Evolutionary conservation across 495 filamentous ascomycete genomes (phyloP).

Genomic region (Symbiotaphrina buchneri): DNA sequence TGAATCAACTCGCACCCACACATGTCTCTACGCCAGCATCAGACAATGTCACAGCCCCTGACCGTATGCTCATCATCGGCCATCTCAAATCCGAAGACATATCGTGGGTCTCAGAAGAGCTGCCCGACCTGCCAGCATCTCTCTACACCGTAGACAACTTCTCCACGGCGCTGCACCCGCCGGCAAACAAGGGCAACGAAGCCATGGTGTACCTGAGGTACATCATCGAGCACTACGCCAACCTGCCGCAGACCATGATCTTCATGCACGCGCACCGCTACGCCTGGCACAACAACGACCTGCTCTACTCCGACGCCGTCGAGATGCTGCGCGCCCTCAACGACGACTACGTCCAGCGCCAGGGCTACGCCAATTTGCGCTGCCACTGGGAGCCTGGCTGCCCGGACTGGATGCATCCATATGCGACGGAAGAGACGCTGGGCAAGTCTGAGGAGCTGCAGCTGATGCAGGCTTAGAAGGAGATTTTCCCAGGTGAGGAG

Average conservation of each 20-base stretch:
- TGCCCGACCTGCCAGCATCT: slow-evolving; percentile 33
- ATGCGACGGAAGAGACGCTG: slow-evolving; percentile 20
- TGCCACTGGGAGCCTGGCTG: slow-evolving; percentile 28
- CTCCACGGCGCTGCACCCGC: slow-evolving; percentile 33
- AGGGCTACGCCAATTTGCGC: slow-evolving; percentile 27
- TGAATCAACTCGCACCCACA: no score
- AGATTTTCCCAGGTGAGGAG: slow-evolving; percentile 26
- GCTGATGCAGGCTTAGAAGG: slow-evolving; percentile 15
- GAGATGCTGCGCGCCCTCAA: slow-evolving; percentile 21
- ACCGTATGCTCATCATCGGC: slow-evolving; percentile 32
- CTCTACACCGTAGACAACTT: slow-evolving; percentile 44
- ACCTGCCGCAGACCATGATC: slow-evolving; percentile 40
- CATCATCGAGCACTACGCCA: slow-evolving; percentile 48
- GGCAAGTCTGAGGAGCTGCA: slow-evolving; percentile 38
- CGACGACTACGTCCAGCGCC: slow-evolving; percentile 15
- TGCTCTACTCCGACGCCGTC: slow-evolving; percentile 16
- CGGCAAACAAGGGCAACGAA: slow-evolving; percentile 56
- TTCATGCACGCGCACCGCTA: slow-evolving; percentile 48
- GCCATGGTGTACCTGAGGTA: slow-evolving; percentile 55
- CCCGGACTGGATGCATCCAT: slow-evolving; percentile 33
- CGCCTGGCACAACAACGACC: slow-evolving; percentile 40
- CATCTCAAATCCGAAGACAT: slow-evolving; percentile 30
- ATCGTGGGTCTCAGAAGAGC: slow-evolving; percentile 31
- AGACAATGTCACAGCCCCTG: no score
- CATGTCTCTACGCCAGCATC: no score